These are phyloP conservation scores for Pestalotiopsis sp. DNA, from an alignment of 2,329 filamentous ascomycete species.

Conservation along the genomic window DNA sequence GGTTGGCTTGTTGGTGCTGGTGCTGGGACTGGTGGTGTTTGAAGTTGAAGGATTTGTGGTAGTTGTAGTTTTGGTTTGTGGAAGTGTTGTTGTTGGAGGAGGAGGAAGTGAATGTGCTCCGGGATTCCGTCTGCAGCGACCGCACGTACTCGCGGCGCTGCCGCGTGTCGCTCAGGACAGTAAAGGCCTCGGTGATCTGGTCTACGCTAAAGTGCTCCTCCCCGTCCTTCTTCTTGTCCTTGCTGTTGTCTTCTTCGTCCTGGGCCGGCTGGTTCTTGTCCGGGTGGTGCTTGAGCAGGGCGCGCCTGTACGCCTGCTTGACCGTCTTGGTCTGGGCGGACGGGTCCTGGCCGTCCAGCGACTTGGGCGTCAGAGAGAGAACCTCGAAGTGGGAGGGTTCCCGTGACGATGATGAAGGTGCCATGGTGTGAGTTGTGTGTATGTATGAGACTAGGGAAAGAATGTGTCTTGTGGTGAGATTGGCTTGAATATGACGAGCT, in stretches of 20 bases:
- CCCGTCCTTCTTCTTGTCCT: conserved; percentile 5
- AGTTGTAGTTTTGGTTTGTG: conserved; percentile 9
- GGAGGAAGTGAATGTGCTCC: conserved; percentile 7
- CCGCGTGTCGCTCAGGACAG: conserved; percentile 50
- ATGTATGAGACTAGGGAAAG: no score
- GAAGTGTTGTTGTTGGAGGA: neutral
- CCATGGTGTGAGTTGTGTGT: conserved; percentile 17
- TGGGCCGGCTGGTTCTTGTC: conserved; percentile 47
- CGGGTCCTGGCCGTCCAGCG: conserved; percentile 45
- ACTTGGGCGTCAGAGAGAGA: conserved; percentile 52
- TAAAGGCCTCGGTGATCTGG: conserved; percentile 62
- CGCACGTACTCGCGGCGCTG: conserved; percentile 56
- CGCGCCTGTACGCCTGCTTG: conserved; percentile 64
- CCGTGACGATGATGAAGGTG: conserved; percentile 25
- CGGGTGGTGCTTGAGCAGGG: conserved; percentile 66
- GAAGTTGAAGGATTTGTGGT: conserved; percentile 20
- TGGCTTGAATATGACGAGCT: neutral
- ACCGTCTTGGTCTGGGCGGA: conserved; percentile 44
- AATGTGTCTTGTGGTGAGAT: neutral
- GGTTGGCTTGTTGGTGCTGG: conserved; percentile 19
- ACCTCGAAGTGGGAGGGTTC: conserved; percentile 60
- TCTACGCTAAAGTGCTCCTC: conserved; percentile 53
- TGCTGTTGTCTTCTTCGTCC: conserved; percentile 11
- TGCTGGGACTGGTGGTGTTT: conserved; percentile 14
- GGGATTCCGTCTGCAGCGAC: conserved; percentile 34